Evolutionary conservation across 2,329 filamentous ascomycete genomes (phyloP).

Genomic region (Ilyonectria destructans): DNA sequence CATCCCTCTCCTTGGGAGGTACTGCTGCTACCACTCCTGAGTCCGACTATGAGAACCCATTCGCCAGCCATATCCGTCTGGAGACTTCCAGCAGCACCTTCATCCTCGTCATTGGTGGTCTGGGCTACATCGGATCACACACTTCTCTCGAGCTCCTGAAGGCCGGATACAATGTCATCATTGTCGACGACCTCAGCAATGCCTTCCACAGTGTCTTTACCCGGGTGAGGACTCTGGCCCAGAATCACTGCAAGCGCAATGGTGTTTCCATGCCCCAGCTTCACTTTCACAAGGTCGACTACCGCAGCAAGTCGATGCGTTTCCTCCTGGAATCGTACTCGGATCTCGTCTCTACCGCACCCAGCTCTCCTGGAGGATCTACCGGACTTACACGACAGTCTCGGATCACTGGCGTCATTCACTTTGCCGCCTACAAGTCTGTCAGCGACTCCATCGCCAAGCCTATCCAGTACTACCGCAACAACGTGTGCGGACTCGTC

Average conservation of each 20-base stretch:
- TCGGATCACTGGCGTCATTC: slow-evolving; percentile 70
- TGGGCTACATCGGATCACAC: slow-evolving; percentile 72
- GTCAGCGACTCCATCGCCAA: slow-evolving; percentile 74
- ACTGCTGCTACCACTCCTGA: slow-evolving; percentile 25
- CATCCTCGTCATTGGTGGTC: slow-evolving; percentile 67
- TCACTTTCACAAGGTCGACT: slow-evolving; percentile 59
- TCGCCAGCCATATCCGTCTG: slow-evolving; percentile 2
- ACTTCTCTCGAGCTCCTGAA: slow-evolving; percentile 70
- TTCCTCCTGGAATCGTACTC: slow-evolving; percentile 56
- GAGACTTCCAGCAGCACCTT: slow-evolving; percentile 40
- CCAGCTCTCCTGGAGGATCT: slow-evolving; percentile 28
- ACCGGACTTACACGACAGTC: slow-evolving; percentile 30
- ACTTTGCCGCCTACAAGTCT: slow-evolving; percentile 79
- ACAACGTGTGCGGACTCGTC: slow-evolving; percentile 77
- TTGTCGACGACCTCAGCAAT: slow-evolving; percentile 64
- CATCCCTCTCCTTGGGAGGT: slow-evolving; percentile 11
- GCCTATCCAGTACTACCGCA: slow-evolving; percentile 77
- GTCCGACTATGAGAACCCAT: slow-evolving; percentile 2
- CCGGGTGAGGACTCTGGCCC: slow-evolving; percentile 33
- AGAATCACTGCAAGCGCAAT: slow-evolving; percentile 27
- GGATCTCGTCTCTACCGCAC: slow-evolving; percentile 28
- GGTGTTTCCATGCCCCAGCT: slow-evolving; percentile 44
- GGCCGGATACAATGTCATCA: slow-evolving; percentile 68
- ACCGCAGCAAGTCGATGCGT: slow-evolving; percentile 57
- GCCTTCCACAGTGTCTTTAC: slow-evolving; percentile 50